Evolutionary conservation across 257 asterid species (phyloP).

Genomic region (Gardenia jasminoides): DNA sequence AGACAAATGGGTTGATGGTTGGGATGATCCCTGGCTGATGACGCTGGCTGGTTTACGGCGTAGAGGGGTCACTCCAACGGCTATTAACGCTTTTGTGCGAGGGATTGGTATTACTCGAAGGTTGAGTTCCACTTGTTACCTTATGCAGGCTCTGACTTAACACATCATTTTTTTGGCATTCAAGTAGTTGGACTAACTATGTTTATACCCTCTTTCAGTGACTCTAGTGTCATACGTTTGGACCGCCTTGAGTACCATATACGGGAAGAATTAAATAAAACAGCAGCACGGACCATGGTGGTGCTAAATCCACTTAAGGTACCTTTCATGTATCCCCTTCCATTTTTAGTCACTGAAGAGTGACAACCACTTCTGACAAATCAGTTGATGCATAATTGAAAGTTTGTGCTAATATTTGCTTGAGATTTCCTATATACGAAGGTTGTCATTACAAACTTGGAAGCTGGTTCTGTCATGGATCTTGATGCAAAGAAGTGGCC

Average conservation of each 20-base stretch:
- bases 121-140: constrained; percentile 29
- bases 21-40: constrained; percentile 99
- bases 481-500: constrained; percentile 97
- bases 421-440: constrained; percentile 24
- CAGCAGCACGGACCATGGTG: constrained; percentile 78
- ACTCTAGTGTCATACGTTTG: constrained; percentile 67
- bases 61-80: constrained; percentile 87
- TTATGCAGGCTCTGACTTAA: constrained; percentile 11
- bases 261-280: constrained; percentile 86
- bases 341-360: neutral
- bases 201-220: constrained; percentile 53
- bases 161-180: constrained; percentile 3
- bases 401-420: neutral
- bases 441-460: constrained; percentile 85
- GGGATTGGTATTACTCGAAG: constrained; percentile 97
- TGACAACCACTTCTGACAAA: neutral
- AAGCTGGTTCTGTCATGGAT: constrained; percentile 55
- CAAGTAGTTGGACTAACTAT: constrained; percentile 19
- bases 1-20: constrained; percentile 86
- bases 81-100: constrained; percentile 84
- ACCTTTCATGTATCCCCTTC: neutral
- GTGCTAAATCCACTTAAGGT: constrained; percentile 92
- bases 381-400: neutral
- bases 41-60: constrained; percentile 90
- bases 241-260: constrained; percentile 86